A percentile compares a stretch with the other conserved stretches of the same genome.
phyloP scores from a whole-genome alignment of 2,329 filamentous ascomycete species.

The Spiromastix sp. region DNA sequence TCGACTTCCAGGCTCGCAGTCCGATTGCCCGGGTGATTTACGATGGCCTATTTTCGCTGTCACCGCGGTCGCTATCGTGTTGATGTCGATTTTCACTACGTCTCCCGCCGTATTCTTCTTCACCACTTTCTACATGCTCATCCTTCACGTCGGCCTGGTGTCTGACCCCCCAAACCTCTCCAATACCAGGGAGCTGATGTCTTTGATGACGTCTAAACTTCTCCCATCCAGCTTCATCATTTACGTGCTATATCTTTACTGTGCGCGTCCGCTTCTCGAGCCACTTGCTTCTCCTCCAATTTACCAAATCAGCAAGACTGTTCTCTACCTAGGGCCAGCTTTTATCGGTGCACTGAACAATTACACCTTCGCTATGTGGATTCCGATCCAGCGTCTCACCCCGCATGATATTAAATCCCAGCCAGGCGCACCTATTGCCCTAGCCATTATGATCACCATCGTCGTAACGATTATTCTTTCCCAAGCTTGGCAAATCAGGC shows the following conservation, averaged over 20 bases:
- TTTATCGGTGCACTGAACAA: conserved; percentile 91
- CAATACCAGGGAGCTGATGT: conserved; percentile 61
- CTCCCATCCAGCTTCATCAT: conserved; percentile 79
- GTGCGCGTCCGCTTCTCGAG: conserved; percentile 59
- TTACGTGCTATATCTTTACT: conserved; percentile 79
- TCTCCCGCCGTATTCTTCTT: conserved; percentile 77
- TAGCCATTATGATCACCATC: conserved; percentile 65
- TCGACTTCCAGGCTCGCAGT: conserved; percentile 38
- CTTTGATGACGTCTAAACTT: conserved; percentile 67
- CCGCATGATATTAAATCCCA: conserved; percentile 80
- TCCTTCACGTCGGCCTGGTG: conserved; percentile 81
- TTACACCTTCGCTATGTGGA: conserved; percentile 78
- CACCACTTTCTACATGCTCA: conserved; percentile 68
- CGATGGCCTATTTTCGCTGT: conserved; percentile 77
- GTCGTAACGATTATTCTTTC: conserved; percentile 58
- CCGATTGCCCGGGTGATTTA: conserved; percentile 62
- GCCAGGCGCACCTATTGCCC: conserved; percentile 74
- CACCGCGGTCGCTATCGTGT: conserved; percentile 65
- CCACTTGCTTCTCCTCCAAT: conserved; percentile 54
- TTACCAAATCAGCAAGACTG: conserved; percentile 71
- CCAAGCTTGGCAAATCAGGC: conserved; percentile 77
- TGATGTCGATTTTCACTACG: conserved; percentile 72
- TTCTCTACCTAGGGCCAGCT: conserved; percentile 80
- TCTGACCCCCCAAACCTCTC: conserved; percentile 69
- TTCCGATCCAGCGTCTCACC: conserved; percentile 87